These are phyloP conservation scores for Cyclotella distinguenda DNA, from an alignment of 108 stramenopile genomes.

Conservation along the genomic window DNA sequence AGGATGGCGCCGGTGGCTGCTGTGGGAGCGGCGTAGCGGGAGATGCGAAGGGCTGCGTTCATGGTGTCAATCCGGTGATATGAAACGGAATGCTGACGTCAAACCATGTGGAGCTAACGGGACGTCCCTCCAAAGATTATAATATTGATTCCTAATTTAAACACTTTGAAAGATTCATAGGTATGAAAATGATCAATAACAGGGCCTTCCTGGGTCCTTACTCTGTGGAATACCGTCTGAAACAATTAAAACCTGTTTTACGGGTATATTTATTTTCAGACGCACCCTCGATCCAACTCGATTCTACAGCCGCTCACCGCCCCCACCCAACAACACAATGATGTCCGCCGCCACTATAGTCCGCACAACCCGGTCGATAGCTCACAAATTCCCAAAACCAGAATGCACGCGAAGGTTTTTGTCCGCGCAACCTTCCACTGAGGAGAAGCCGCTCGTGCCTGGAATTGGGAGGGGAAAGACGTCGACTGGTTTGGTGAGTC, in stretches of 20 bases:
- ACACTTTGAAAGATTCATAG: no score
- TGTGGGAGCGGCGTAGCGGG: constrained; percentile 37
- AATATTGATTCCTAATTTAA: no score
- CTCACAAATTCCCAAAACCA: neutral
- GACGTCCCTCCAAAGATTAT: no score
- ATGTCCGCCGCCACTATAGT: constrained; percentile 38
- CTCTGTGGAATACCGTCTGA: neutral
- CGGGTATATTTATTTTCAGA: no score
- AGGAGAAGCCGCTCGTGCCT: constrained; percentile 53
- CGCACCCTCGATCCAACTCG: no score
- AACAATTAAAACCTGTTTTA: neutral
- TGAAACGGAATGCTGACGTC: neutral
- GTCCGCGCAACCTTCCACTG: constrained; percentile 2
- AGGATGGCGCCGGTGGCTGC: constrained; percentile 40
- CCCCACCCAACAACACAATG: constrained; percentile 5
- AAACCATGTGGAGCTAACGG: no score
- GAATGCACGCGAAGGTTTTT: constrained; percentile 1
- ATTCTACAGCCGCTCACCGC: neutral
- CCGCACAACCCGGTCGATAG: constrained; percentile 15
- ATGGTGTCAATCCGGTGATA: no score
- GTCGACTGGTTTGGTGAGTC: constrained; percentile 85
- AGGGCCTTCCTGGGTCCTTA: neutral
- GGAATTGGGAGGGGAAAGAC: constrained; percentile 87
- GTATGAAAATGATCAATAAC: neutral
- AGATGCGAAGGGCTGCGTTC: constrained; percentile 30